Evolutionary conservation across 345 rosid species (phyloP), one percentile per base, ranked within the genome.

Genomic region (Moricandia arvensis): DNA sequence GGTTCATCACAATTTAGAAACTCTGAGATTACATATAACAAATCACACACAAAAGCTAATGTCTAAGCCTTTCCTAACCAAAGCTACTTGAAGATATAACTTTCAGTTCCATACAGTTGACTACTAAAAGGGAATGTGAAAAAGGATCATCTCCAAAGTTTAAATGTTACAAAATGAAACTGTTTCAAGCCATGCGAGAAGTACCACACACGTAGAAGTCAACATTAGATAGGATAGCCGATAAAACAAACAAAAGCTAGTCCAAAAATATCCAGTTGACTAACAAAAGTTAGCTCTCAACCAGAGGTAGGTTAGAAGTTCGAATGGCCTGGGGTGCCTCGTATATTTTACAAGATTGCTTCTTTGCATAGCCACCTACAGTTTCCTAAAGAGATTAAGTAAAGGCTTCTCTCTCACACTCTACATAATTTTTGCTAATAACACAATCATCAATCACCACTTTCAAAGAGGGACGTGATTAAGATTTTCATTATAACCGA

Each of bases 171-270:
- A 37, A 37, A 37, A 37, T 10, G 12, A 37, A 37, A 37, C 43
- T 37, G 12, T 9, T 37, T 37, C 43, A 37, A 37, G 43, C 43
- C 12, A 37, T 8, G 9, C 9, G 12, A 37, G 4, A 37, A 37
- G 13, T 37, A 37, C 3, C 43, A 37, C 43, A 37, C 43, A 37
- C 6, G 5, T n/a, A n/a, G 29, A 12, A 8, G 24, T 26, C 57
- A 68, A 26, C 55, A 75, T 29, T 27, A 62, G 57, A 31, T 31
- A 59, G 1, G 43, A 61, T 49, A 61, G 49, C 68, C 63, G n/a
- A n/a, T n/a, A 37, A 68, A 34, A 68, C 31, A 54, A 30, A n/a
- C n/a, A n/a, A n/a, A n/a, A n/a, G n/a, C n/a, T n/a, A n/a, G n/a
- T n/a, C n/a, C n/a, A n/a, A n/a, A n/a, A n/a, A n/a, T n/a, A n/a